Percentiles rank a stretch among this genome's conserved stretches.
phyloP scores from a whole-genome alignment of 768 basidiomycete genomes.

The Leccinum incarnatum region DNA sequence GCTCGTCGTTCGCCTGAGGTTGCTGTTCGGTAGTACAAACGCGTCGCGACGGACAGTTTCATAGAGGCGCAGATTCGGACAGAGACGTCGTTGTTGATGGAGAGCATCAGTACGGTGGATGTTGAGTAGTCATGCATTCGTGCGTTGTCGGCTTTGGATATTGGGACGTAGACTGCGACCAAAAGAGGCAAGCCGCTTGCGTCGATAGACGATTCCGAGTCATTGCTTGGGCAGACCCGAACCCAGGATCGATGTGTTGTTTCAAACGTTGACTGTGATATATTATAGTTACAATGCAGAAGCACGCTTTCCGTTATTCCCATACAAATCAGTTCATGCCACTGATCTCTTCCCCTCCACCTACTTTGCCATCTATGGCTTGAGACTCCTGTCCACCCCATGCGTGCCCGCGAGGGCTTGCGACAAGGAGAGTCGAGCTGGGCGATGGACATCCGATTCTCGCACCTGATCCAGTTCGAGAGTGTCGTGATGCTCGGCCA shows the following conservation, averaged over 20 bases:
- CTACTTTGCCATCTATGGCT: slow-evolving; percentile 17
- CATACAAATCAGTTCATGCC: slow-evolving; percentile 12
- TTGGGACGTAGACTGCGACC: no score
- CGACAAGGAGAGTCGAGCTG: slow-evolving; percentile 2
- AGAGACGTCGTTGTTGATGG: no score
- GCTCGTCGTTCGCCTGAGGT: no score
- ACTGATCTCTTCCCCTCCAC: slow-evolving; percentile 10
- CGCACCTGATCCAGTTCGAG: slow-evolving; percentile 20
- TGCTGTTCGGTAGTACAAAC: background rate
- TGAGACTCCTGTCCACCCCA: slow-evolving; percentile 22
- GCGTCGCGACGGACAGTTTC: background rate
- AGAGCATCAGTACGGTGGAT: no score
- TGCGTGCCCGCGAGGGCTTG: slow-evolving; percentile 17
- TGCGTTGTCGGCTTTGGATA: no score
- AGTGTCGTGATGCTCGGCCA: slow-evolving; percentile 20
- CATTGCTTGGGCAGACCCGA: background rate
- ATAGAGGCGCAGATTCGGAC: no score
- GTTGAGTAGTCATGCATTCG: no score
- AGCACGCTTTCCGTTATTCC: background rate
- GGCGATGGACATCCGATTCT: slow-evolving; percentile 18
- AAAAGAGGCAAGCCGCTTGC: no score
- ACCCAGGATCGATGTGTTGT: background rate
- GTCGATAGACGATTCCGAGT: no score
- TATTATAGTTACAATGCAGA: slow-evolving; percentile 11
- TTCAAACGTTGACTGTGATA: background rate